Base-by-base conservation (phyloP, 805 yeast genomes). In the Saturnispora gosingensis region DNA sequence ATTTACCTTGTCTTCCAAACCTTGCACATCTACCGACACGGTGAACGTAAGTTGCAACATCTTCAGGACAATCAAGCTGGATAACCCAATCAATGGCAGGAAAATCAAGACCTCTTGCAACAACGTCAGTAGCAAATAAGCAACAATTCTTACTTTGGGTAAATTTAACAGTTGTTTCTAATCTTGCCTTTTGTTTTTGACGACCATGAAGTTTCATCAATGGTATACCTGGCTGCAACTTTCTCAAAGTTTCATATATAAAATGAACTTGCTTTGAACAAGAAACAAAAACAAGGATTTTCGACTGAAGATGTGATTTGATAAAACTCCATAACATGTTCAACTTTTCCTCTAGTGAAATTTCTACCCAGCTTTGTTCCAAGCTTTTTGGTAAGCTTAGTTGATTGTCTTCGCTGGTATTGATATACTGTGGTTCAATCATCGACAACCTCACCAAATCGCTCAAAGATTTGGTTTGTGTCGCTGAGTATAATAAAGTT, bases 21-120 rank as follows among this genome's bases (percentile, higher is more conserved):
- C 97, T 74, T 2, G 96, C 97, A 51, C 85, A 81, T 65, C 97
- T 78, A 2, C 97, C 97, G 9, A 86, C 97, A 61, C 97, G 74
- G 60, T 88, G 97, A 49, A 88, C 86, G 66, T 89, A 88, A 0
- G 97, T 89, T 30, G 89, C 88, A 2, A 81, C 76, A 66, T 87
- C 95, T 63, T 88, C 97, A 0, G 97, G 96, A 60, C 95, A 86
- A 63, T 88, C 97, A 1, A 88, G 75, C 65, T 88, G 97, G 8
- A 88, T 73, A n/a, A 88, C 96, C 97, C 97, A 88, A 62, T 89
- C 95, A 47, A 88, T 86, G 5, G 90, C 86, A 0, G 97, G 96
- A 67, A 89, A 88, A 66, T 88, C 97, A 40, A 88, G 77, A 16
- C 97, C 97, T 64, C 97, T 73, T 1, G 97, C 96, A 11, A 88